phyloP scores from a whole-genome alignment of 2,329 filamentous ascomycete species.

The Chaetoscypha palmicola region DNA sequence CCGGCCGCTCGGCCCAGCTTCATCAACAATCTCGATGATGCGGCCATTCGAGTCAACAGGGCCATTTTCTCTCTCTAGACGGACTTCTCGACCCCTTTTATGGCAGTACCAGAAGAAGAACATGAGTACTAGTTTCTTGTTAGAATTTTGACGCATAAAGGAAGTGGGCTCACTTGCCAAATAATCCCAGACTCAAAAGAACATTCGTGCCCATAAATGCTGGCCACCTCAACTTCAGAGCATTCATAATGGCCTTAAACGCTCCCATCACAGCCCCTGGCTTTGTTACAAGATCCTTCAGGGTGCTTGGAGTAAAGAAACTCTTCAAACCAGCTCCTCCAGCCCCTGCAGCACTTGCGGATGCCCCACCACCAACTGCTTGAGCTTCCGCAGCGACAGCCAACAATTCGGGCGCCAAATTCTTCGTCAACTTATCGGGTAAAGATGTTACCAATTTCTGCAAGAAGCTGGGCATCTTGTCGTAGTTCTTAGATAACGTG shows the following conservation, averaged over 20 bases:
- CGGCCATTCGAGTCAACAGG: constrained; percentile 1
- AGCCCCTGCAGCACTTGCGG: constrained; percentile 14
- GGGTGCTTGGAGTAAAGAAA: constrained; percentile 60
- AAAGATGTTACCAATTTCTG: constrained; percentile 82
- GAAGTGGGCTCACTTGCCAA: constrained; percentile 51
- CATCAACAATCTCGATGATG: constrained; percentile 2
- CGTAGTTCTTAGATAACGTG: constrained; percentile 51
- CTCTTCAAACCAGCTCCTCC: constrained; percentile 53
- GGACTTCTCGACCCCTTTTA: constrained; percentile 82
- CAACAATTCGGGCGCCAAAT: constrained; percentile 73
- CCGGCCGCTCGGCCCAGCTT: not conserved
- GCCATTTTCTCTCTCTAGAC: constrained; percentile 42
- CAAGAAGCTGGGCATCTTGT: constrained; percentile 67
- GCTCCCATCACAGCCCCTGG: constrained; percentile 80
- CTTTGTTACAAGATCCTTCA: constrained; percentile 76
- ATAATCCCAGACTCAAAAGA: constrained; percentile 80
- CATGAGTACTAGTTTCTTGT: constrained; percentile 54
- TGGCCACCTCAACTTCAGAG: constrained; percentile 80
- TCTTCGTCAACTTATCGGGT: constrained; percentile 71
- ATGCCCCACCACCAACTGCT: constrained; percentile 17
- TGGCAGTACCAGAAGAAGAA: constrained; percentile 98
- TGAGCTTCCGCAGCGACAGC: constrained; percentile 72
- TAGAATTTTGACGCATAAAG: constrained; percentile 3
- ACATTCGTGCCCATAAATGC: constrained; percentile 88
- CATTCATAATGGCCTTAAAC: constrained; percentile 84